phyloP scores from a whole-genome alignment of 108 stramenopile species.

The Fragilariopsis cylindrus region DNA sequence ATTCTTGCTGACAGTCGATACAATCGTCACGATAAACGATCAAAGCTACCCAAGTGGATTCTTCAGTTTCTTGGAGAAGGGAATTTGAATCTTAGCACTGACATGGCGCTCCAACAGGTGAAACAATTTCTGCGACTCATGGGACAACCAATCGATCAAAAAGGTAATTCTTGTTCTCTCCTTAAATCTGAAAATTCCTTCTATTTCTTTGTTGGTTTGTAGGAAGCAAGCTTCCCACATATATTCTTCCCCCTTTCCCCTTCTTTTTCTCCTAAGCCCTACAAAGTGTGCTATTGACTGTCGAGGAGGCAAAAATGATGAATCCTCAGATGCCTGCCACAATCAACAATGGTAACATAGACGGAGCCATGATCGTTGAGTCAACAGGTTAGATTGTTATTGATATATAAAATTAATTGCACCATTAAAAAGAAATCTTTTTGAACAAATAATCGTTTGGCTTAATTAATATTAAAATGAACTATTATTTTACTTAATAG shows the following conservation, averaged over 20 bases:
- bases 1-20: constrained; percentile 94
- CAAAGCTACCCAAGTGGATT: constrained; percentile 97
- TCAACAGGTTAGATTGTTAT: neutral
- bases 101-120: constrained; percentile 83
- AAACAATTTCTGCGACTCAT: constrained; percentile 87
- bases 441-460: constrained; percentile 5
- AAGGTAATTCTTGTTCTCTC: constrained; percentile 7
- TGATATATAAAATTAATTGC: neutral
- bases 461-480: neutral
- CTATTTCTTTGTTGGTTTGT: neutral
- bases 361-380: constrained; percentile 51
- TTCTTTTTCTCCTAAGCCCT: constrained; percentile 37
- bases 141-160: constrained; percentile 95
- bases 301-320: constrained; percentile 78
- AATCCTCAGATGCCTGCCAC: constrained; percentile 34
- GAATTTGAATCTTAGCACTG: constrained; percentile 92
- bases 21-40: constrained; percentile 94
- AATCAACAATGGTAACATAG: constrained; percentile 8
- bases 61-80: constrained; percentile 88
- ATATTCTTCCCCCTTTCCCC: neutral
- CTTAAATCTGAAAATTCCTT: neutral
- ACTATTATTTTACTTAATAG: constrained; percentile 20
- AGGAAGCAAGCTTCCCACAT: neutral
- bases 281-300: constrained; percentile 79
- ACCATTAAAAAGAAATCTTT: neutral